Percentiles rank a stretch among this genome's conserved stretches.
Conservation (phyloP, 305 asterid genomes). For the Solanum hybrid region DNA sequence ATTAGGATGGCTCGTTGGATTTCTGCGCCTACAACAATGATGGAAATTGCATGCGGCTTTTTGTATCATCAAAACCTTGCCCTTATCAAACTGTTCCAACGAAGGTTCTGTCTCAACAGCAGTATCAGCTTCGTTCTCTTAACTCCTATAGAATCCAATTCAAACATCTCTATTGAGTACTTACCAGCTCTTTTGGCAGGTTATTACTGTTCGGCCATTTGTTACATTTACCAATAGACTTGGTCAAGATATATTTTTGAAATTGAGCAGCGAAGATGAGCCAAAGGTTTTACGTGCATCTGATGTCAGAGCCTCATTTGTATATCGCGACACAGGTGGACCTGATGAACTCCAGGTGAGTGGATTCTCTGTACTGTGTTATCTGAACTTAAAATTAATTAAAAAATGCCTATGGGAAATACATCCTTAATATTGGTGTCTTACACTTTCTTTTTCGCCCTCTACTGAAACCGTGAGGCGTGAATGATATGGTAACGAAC, state of each 20-base stretch:
- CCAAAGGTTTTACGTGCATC: conserved; percentile 64
- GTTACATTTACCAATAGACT: conserved; percentile 92
- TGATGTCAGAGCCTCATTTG: conserved; percentile 78
- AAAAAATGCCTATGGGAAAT: not conserved
- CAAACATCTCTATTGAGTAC: conserved; percentile 13
- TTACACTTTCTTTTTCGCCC: not conserved
- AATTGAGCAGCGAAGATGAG: conserved; percentile 76
- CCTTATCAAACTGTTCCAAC: conserved; percentile 89
- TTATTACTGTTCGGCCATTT: conserved; percentile 73
- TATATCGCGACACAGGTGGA: conserved; percentile 41
- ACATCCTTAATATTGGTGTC: not conserved
- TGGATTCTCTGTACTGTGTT: conserved; percentile 2
- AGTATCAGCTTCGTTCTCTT: not conserved
- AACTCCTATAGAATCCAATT: conserved; percentile 6
- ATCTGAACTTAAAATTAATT: not conserved
- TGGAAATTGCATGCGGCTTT: conserved; percentile 72
- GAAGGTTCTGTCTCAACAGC: conserved; percentile 48
- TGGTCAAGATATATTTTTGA: conserved; percentile 64
- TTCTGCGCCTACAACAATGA: conserved; percentile 66
- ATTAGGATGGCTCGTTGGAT: conserved; percentile 94
- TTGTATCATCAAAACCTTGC: conserved; percentile 79
- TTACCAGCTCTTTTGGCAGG: conserved; percentile 40
- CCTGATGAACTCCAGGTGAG: conserved; percentile 79
- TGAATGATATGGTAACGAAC: not conserved
- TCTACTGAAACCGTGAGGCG: not conserved